Conservation (phyloP, 164 flowering plant genomes). For the Cinnamomum micranthum region DNA sequence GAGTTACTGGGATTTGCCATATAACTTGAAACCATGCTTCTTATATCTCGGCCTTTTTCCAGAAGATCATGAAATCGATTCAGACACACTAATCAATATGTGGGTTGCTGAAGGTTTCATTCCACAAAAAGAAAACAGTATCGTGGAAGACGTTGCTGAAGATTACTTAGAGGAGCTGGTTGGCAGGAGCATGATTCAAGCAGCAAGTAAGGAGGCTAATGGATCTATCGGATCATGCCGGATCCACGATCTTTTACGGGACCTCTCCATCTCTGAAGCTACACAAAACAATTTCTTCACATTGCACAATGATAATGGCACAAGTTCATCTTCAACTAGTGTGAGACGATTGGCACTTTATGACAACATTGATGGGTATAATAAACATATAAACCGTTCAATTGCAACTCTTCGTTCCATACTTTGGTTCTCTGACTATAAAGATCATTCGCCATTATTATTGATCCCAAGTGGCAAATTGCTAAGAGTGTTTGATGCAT, state of each 20-base stretch:
- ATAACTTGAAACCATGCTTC: background rate
- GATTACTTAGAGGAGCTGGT: background rate
- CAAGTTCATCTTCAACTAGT: background rate
- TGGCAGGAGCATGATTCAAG: background rate
- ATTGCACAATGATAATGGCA: background rate
- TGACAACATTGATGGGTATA: background rate
- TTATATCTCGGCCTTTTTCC: background rate
- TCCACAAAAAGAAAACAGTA: background rate
- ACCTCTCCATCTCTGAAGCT: background rate
- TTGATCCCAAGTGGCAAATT: too few species aligned
- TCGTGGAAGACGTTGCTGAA: conserved; percentile 3
- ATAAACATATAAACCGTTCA: background rate
- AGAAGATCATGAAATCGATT: background rate
- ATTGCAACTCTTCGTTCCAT: background rate
- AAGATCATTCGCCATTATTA: background rate
- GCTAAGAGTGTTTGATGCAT: too few species aligned
- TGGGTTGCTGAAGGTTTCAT: conserved; percentile 8
- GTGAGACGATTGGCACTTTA: background rate
- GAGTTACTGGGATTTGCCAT: conserved; percentile 3
- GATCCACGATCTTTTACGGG: background rate
- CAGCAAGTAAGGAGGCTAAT: background rate
- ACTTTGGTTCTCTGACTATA: background rate
- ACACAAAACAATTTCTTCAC: background rate
- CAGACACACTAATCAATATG: background rate
- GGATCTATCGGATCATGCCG: background rate